Evolutionary conservation across 495 filamentous ascomycete species (phyloP).

Genomic region (Jackrogersella multiformis): DNA sequence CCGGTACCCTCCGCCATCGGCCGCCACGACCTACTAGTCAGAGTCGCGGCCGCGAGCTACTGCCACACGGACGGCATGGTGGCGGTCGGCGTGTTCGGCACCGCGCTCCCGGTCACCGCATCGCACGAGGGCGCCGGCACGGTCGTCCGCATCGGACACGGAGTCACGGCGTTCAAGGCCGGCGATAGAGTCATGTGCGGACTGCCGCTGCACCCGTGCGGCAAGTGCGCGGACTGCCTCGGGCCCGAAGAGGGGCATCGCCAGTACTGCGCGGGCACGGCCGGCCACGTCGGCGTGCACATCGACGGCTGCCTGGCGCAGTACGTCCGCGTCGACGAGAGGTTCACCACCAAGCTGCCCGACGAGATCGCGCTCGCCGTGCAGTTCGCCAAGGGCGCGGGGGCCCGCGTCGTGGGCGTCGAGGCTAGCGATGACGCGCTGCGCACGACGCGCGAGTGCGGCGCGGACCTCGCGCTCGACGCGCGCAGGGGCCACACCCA

Average conservation of each 20-base stretch:
- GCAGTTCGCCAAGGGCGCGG: no score
- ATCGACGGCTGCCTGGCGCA: conserved; percentile 63
- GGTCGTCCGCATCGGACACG: conserved; percentile 58
- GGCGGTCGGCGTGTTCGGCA: conserved; percentile 50
- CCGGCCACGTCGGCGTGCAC: conserved; percentile 54
- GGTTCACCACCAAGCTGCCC: conserved; percentile 56
- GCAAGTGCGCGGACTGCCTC: conserved; percentile 57
- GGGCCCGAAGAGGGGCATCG: conserved; percentile 45
- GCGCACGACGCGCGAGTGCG: conserved; percentile 51
- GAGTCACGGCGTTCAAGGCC: conserved; percentile 50
- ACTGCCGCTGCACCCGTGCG: conserved; percentile 58
- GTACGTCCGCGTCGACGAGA: conserved; percentile 60
- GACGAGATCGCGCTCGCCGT: conserved; percentile 57
- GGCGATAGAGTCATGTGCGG: conserved; percentile 64
- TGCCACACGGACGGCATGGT: conserved; percentile 71
- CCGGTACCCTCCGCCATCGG: conserved; percentile 57
- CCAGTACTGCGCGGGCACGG: conserved; percentile 56
- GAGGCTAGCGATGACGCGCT: conserved; percentile 66
- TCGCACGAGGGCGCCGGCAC: conserved; percentile 69
- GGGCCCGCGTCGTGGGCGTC: no score
- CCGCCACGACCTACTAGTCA: conserved; percentile 64
- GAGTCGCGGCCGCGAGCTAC: conserved; percentile 65
- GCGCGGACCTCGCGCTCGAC: conserved; percentile 63
- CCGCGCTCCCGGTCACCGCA: conserved; percentile 59
- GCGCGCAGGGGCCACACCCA: conserved; percentile 56